Base-by-base conservation (phyloP, 805 yeast species). In the Helenozyma baotianmanensis region DNA sequence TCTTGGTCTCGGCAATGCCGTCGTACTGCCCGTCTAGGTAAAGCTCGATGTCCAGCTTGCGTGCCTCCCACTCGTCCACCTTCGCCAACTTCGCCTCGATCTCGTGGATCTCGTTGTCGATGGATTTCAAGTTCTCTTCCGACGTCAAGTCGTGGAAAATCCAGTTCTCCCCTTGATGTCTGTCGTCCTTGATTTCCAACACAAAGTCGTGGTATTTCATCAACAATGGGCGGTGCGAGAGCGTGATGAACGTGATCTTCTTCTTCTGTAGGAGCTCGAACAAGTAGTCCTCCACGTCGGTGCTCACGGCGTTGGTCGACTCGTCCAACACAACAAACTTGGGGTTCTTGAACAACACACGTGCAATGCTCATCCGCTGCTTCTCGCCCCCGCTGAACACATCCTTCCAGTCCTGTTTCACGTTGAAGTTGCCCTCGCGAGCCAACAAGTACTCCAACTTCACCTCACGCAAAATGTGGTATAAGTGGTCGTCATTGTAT, bases 351-450 rank as follows among this genome's bases (percentile, higher is more conserved):
- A 81, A 86, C 45, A 88, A 62, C 2, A 88, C 74, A 47, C 96
- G 71, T 0, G 97, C 96, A 64, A 88, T 83, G 56, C 86, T 78
- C 56, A 88, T 73, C 53, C 95, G 76, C 64, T 88, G 97, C 60
- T 86, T 81, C 56, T 88, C 97, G 36, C 97, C 97, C n/a, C 97
- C 97, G 58, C 92, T 82, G 43, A 88, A 71, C n/a, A 88, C 82
- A 53, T 83, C 94, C 50, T 80, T 80, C 96, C 96, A 88, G 45
- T 80, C 86, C 38, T 80, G 66, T 36, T 56, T 65, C 32, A 65
- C 77, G 41, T 74, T 72, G 54, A 75, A 64, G 42, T 65, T 70
- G 6, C 72, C 73, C 45, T 74, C 77, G 53, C 97, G 73, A 35
- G 77, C 78, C 28, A 86, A 68, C 31, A 89, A 66, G 57, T 89